Conservation (phyloP, 129 eudicot species). For the Lactuca saligna region DNA sequence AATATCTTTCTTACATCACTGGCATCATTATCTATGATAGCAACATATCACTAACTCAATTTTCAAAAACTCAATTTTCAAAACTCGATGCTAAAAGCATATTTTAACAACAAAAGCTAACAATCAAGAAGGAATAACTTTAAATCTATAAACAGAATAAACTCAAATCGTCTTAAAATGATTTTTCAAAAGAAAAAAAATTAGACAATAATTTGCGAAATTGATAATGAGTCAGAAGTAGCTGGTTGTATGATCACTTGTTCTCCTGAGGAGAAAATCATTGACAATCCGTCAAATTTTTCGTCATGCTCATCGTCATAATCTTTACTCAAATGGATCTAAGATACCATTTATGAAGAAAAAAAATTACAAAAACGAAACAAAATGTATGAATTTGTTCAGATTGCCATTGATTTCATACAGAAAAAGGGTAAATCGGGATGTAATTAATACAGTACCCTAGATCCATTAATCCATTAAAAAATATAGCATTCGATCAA, state of each 20-base stretch:
- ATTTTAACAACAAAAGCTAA: not conserved
- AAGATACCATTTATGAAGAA: not conserved
- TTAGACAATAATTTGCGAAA: not conserved
- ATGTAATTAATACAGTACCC: not conserved
- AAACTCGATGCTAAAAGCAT: not conserved
- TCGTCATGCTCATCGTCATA: not conserved
- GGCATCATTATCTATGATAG: not conserved
- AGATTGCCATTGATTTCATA: not conserved
- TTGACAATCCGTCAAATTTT: not conserved
- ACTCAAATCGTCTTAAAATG: not conserved
- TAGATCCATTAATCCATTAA: not conserved
- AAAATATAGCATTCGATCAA: not conserved
- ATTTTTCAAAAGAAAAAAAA: not conserved
- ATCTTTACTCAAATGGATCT: not conserved
- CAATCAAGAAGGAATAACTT: not conserved
- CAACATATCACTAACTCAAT: no score
- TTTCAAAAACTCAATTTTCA: no score
- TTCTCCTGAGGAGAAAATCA: conserved; percentile 6
- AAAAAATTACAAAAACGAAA: not conserved
- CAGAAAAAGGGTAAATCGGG: not conserved
- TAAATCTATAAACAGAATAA: no score
- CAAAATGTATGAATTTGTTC: not conserved
- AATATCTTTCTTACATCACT: conserved; percentile 2
- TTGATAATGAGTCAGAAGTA: conserved; percentile 8
- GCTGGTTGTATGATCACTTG: conserved; percentile 12